Evolutionary conservation across 2,329 filamentous ascomycete genomes (phyloP).

Genomic region (Drechslerella dactyloides): DNA sequence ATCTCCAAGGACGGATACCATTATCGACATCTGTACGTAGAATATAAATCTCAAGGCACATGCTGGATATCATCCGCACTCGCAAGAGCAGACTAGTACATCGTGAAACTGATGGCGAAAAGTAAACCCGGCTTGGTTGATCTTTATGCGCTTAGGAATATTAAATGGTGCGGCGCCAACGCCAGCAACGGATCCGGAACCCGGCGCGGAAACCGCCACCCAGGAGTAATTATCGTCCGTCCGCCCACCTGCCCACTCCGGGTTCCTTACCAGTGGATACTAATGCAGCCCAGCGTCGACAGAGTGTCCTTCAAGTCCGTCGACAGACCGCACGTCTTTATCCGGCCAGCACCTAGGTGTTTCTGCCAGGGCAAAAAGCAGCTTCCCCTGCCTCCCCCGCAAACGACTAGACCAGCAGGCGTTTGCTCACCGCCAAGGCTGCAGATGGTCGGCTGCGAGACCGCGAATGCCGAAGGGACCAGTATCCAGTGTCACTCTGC

Average conservation of each 20-base stretch:
- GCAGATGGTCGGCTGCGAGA: slow-evolving; percentile 38
- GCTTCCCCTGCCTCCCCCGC: background rate
- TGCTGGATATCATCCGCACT: too few species aligned
- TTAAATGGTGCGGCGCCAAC: background rate
- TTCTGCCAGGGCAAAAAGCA: background rate
- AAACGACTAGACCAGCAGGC: background rate
- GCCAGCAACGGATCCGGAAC: background rate
- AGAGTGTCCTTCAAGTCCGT: too few species aligned
- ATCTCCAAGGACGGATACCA: too few species aligned
- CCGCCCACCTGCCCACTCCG: background rate
- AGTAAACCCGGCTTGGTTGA: background rate
- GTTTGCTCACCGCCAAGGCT: slow-evolving; percentile 27
- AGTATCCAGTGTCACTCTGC: slow-evolving; percentile 14
- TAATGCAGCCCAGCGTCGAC: too few species aligned
- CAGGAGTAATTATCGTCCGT: background rate
- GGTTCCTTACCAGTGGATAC: too few species aligned
- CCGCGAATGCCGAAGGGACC: slow-evolving; percentile 39
- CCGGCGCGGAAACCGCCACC: background rate
- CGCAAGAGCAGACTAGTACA: too few species aligned
- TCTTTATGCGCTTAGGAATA: background rate
- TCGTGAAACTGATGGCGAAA: background rate
- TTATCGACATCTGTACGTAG: too few species aligned
- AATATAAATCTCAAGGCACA: too few species aligned
- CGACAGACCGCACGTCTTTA: too few species aligned
- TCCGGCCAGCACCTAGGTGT: too few species aligned